A percentile compares a stretch with the other conserved stretches of the same genome.
These are phyloP conservation scores for Colletotrichum filicis DNA, from an alignment of 2,329 filamentous ascomycete species.

Conservation along the genomic window DNA sequence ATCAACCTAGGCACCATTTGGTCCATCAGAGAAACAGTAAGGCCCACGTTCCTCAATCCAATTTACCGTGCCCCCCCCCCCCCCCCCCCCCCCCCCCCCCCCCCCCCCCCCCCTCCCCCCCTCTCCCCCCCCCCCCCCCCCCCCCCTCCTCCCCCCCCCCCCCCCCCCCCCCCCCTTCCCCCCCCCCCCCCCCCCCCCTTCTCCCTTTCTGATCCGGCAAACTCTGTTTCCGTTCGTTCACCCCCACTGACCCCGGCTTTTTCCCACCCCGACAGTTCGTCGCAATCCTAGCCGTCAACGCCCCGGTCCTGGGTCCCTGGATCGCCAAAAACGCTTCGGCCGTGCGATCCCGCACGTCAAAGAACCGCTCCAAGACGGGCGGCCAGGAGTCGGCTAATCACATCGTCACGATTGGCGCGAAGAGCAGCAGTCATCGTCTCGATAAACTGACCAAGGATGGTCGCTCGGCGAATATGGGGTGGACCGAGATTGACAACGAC, in stretches of 20 bases:
- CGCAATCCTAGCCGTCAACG: slow-evolving; percentile 39
- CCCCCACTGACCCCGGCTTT: slow-evolving; percentile 4
- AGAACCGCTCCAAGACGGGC: slow-evolving; percentile 7
- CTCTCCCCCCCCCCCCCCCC: no score
- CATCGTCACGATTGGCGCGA: slow-evolving; percentile 38
- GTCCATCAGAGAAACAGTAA: slow-evolving; percentile 42
- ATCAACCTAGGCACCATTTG: slow-evolving; percentile 40
- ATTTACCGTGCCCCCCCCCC: not conserved
- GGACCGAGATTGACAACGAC: slow-evolving; percentile 38
- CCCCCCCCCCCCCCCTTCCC: no score
- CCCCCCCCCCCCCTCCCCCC: not conserved
- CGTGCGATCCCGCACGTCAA: slow-evolving; percentile 30
- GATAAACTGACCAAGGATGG: slow-evolving; percentile 35
- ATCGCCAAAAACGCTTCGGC: slow-evolving; percentile 35
- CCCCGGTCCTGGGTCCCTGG: slow-evolving; percentile 40
- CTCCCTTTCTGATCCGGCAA: not conserved
- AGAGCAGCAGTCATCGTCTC: slow-evolving; percentile 30
- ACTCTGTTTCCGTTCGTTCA: not conserved
- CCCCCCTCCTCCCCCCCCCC: no score
- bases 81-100: not conserved
- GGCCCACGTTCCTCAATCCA: slow-evolving; percentile 11
- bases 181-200: not conserved
- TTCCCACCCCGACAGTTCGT: slow-evolving; percentile 35
- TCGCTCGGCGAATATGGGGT: slow-evolving; percentile 29
- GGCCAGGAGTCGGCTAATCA: slow-evolving; percentile 27